phyloP scores from a whole-genome alignment of 1,284 basidiomycete species.

The Cerrena zonata region DNA sequence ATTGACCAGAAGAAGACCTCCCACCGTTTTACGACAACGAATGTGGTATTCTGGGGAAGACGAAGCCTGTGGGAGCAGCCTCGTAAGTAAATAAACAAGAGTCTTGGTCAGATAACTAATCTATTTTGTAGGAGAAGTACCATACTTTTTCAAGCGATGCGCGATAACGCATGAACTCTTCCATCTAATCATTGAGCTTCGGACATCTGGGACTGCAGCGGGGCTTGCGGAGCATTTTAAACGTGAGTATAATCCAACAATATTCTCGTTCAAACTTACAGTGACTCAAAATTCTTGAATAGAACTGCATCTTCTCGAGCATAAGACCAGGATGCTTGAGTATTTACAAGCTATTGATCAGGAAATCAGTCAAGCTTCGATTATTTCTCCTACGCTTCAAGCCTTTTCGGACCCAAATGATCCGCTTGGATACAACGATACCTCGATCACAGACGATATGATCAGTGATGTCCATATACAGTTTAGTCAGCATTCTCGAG shows the following conservation, averaged over 20 bases:
- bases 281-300: background rate
- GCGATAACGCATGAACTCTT: slow-evolving; percentile 16
- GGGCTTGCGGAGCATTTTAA: slow-evolving; percentile 15
- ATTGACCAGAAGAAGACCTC: background rate
- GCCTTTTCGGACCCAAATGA: slow-evolving; percentile 7
- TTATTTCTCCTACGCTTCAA: background rate
- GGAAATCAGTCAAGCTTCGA: background rate
- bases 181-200: slow-evolving; percentile 16
- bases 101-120: background rate
- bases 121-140: slow-evolving; percentile 10
- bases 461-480: slow-evolving; percentile 13
- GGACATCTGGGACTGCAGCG: slow-evolving; percentile 10
- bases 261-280: background rate
- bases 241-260: slow-evolving; percentile 7
- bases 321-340: slow-evolving; percentile 2
- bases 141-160: slow-evolving; percentile 14
- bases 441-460: slow-evolving; percentile 10
- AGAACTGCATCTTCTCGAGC: slow-evolving; percentile 16
- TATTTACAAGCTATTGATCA: slow-evolving; percentile 5
- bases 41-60: slow-evolving; percentile 11
- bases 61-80: slow-evolving; percentile 9
- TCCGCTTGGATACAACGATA: slow-evolving; percentile 8
- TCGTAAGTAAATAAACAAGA: slow-evolving; percentile 2
- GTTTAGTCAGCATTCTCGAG: slow-evolving; percentile 8
- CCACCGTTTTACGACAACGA: slow-evolving; percentile 13